Percentiles rank a stretch among this genome's conserved stretches.
These are phyloP conservation scores for Eutrema yunnanense DNA, from an alignment of 345 rosid species.

Conservation along the genomic window DNA sequence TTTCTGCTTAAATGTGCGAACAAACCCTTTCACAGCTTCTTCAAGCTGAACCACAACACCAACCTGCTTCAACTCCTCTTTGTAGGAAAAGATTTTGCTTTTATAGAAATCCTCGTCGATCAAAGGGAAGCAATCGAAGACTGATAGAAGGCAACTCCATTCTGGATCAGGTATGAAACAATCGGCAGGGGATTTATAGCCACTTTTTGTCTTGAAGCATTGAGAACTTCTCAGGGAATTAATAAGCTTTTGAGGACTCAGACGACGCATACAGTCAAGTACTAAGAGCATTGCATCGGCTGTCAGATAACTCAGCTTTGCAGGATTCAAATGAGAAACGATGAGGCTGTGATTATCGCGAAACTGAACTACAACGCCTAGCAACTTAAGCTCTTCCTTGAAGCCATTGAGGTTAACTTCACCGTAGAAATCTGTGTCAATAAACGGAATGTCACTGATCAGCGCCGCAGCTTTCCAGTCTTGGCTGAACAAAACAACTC, in stretches of 20 bases:
- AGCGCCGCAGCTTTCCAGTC: constrained; percentile 48
- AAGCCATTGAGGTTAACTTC: constrained; percentile 25
- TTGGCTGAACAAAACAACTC: constrained; percentile 43
- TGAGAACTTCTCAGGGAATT: constrained; percentile 11
- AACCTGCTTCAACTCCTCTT: constrained; percentile 38
- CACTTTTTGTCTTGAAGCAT: constrained; percentile 48
- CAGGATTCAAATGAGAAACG: constrained; percentile 31
- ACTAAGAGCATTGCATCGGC: constrained; percentile 43
- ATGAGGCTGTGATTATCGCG: constrained; percentile 29
- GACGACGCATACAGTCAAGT: constrained; percentile 33
- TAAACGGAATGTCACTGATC: constrained; percentile 50
- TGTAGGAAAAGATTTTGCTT: constrained; percentile 19
- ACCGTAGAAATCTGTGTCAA: constrained; percentile 44
- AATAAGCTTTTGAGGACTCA: constrained; percentile 21
- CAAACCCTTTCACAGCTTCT: constrained; percentile 40
- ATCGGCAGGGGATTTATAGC: constrained; percentile 42
- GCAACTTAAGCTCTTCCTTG: constrained; percentile 47
- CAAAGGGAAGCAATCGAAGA: constrained; percentile 45
- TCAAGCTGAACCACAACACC: constrained; percentile 49
- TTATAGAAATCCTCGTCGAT: constrained; percentile 43
- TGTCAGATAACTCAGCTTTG: constrained; percentile 13
- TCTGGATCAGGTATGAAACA: constrained; percentile 51
- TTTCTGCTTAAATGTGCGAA: constrained; percentile 30
- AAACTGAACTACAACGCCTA: constrained; percentile 49
- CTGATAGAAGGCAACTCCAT: constrained; percentile 56